Evolutionary conservation across 1,284 basidiomycete genomes (phyloP), one percentile per base, ranked within the genome.

Genomic region (Apiotrichum mycotoxinovorans): DNA sequence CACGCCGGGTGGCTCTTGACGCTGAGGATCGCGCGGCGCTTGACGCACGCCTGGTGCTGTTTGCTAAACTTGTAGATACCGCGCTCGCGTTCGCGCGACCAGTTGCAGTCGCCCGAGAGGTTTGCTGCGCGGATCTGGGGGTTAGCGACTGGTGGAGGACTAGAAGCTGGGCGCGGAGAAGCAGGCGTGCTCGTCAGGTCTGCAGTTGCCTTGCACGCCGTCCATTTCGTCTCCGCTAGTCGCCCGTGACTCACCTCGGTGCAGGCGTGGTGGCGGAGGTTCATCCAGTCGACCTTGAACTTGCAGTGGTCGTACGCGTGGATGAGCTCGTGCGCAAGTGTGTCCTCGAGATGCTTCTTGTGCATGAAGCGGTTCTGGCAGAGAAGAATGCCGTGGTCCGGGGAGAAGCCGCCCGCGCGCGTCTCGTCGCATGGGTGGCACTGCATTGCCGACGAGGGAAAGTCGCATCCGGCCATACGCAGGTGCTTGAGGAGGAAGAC

Each of bases 281-380:
- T 88, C 51, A 74, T 78, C 92, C 91, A 97, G 74, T 96, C 87
- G 1, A 96, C 88, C 57, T 92, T 87, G 80, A 98, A 98, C 72
- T 87, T 86, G 74, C 89, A 90, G 65, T 96, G 89, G 73, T 98
- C 95, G 72, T 88, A 98, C 82, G 93, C 87, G 75, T 98, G 95
- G n/a, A 98, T 80, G 56, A 98, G 84, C 71, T 98, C 95, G 70
- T 98, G 95, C 18, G 90, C 84, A 33, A 98, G 79, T 17, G 93
- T 96, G 71, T 92, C 85, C 75, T 98, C 91, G 85, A 95, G 87
- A 67, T 97, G 91, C 43, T 83, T 82, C 72, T 91, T 88, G 75
- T 82, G 85, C 72, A 86, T 84, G 66, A 91, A 88, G 48, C 86
- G 83, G 44, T 91, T 88, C 63, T 91, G 85, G 72, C 93, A 96